phyloP scores from a whole-genome alignment of 805 yeast genomes.

The Candida ortonii region DNA sequence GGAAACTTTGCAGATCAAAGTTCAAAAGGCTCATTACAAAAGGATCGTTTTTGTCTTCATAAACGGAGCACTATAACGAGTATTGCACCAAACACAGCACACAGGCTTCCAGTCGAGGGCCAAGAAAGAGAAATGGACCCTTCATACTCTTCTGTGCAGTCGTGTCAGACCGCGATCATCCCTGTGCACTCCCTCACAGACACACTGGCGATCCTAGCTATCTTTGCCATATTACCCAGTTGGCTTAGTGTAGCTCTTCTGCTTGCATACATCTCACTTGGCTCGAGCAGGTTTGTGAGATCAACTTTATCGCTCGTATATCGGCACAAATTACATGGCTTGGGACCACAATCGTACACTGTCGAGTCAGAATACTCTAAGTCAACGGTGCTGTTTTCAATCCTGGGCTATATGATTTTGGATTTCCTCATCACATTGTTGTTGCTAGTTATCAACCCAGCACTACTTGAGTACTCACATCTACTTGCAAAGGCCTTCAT shows the following conservation, averaged over 20 bases:
- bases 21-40: too few relatives aligned
- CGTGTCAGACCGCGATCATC: constrained; percentile 10
- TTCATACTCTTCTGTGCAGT: constrained; percentile 4
- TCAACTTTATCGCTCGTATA: constrained; percentile 27
- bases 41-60: constrained; percentile 43
- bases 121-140: too few relatives aligned
- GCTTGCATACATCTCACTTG: constrained; percentile 23
- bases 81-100: too few relatives aligned
- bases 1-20: too few relatives aligned
- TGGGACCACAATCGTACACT: constrained; percentile 8
- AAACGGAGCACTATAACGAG: constrained; percentile 39
- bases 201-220: constrained; percentile 28
- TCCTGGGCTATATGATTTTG: constrained; percentile 14
- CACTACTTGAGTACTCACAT: constrained; percentile 26
- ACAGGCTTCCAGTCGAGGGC: too few relatives aligned
- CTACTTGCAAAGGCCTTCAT: constrained; percentile 33
- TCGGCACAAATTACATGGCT: constrained; percentile 24
- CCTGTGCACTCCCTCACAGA: constrained; percentile 28
- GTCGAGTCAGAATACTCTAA: constrained; percentile 1
- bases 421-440: constrained; percentile 20
- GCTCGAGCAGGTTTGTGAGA: constrained; percentile 27
- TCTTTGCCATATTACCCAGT: constrained; percentile 27
- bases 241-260: constrained; percentile 26
- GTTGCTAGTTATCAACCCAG: constrained; percentile 23
- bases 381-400: constrained; percentile 5